Evolutionary conservation across 352 stramenopile species (phyloP).

Genomic region (Hyaloperonospora brassicae): DNA sequence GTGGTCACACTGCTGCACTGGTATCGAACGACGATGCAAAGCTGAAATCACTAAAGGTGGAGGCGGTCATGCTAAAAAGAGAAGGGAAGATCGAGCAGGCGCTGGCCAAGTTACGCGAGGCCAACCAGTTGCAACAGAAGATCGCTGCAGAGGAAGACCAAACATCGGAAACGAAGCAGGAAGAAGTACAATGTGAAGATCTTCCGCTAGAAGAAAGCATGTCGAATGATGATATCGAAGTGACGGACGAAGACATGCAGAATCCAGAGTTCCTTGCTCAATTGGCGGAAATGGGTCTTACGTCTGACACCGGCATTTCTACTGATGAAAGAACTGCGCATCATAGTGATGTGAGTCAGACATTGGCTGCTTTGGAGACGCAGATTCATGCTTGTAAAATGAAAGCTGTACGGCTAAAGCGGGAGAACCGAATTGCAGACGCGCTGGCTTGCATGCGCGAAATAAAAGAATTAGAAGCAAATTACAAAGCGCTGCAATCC

Average conservation of each 20-base stretch:
- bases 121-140: constrained; percentile 44
- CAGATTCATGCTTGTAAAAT: constrained; percentile 46
- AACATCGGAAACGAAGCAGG: neutral
- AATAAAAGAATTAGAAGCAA: constrained; percentile 48
- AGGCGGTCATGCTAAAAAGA: constrained; percentile 50
- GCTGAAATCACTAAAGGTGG: constrained; percentile 43
- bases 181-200: constrained; percentile 2
- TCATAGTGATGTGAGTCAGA: constrained; percentile 12
- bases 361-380: constrained; percentile 28
- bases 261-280: constrained; percentile 62
- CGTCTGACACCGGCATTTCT: constrained; percentile 5
- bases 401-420: constrained; percentile 45
- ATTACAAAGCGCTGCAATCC: constrained; percentile 17
- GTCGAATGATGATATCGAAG: constrained; percentile 40
- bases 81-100: constrained; percentile 43
- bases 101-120: constrained; percentile 49
- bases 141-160: constrained; percentile 2
- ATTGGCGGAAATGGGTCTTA: constrained; percentile 41
- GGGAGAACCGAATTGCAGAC: constrained; percentile 43
- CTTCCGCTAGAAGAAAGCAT: constrained; percentile 17
- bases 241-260: constrained; percentile 74
- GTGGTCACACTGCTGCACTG: neutral
- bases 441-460: constrained; percentile 50
- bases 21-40: constrained; percentile 4
- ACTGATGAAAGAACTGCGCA: neutral